Evolutionary conservation across 371 early-diverging fungal genomes (phyloP).

Genomic region (Phascolomyces articulosus): DNA sequence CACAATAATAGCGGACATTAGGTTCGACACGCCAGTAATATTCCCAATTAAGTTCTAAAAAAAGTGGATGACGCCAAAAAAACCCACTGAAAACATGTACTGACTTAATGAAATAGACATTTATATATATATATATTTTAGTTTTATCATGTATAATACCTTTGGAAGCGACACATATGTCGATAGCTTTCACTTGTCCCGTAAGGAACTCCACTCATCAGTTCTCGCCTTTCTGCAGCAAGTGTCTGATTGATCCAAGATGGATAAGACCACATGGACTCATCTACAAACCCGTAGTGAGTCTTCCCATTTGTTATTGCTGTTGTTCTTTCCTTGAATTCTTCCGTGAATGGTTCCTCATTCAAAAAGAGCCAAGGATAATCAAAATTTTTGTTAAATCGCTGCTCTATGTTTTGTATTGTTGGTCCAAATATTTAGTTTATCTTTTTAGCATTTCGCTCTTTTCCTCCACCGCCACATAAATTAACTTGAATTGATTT

Average conservation of each 20-base stretch:
- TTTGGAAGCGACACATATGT: slow-evolving; percentile 90
- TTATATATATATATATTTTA: too few relatives aligned
- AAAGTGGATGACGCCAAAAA: slow-evolving; percentile 75
- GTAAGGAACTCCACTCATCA: slow-evolving; percentile 78
- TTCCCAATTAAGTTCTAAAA: slow-evolving; percentile 62
- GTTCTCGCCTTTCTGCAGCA: slow-evolving; percentile 56
- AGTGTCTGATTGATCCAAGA: slow-evolving; percentile 72
- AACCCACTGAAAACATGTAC: slow-evolving; percentile 68
- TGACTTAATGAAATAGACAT: too few relatives aligned
- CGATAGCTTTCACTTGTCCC: slow-evolving; percentile 87
- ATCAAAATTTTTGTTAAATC: slow-evolving; percentile 74
- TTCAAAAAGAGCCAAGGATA: slow-evolving; percentile 87
- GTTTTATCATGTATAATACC: slow-evolving; percentile 24
- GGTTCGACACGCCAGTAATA: slow-evolving; percentile 93
- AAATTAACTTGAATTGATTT: too few relatives aligned
- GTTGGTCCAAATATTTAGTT: too few relatives aligned
- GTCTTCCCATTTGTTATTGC: slow-evolving; percentile 55
- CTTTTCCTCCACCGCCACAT: too few relatives aligned
- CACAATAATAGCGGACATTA: slow-evolving; percentile 76
- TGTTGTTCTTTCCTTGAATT: slow-evolving; percentile 51
- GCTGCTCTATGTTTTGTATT: slow-evolving; percentile 50
- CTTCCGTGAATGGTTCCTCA: slow-evolving; percentile 72
- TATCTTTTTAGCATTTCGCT: slow-evolving; percentile 25
- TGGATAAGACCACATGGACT: slow-evolving; percentile 86
- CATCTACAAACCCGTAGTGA: slow-evolving; percentile 44